Percentiles rank a stretch among this genome's conserved stretches.
Evolutionary conservation across 257 asterid species (phyloP).

Genomic region (Marsdenia floribunda): DNA sequence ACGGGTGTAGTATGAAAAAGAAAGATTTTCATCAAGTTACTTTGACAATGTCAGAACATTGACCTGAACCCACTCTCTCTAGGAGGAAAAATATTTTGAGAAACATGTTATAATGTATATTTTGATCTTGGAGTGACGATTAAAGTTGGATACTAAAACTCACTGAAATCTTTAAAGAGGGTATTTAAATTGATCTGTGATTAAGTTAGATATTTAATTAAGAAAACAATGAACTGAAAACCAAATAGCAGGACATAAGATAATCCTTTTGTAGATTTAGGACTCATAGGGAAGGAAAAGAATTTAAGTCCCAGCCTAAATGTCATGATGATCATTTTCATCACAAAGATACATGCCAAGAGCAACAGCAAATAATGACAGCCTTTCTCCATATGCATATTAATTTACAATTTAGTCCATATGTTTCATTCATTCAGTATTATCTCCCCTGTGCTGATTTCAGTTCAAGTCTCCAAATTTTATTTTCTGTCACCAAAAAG

Average conservation of each 20-base stretch:
- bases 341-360: not conserved
- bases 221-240: not conserved
- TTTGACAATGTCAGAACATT: not conserved
- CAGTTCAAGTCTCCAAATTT: not conserved
- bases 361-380: not conserved
- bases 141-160: not conserved
- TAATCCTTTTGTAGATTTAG: not conserved
- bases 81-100: no score
- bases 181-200: not conserved
- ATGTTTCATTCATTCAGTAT: not conserved
- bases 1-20: not conserved
- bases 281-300: not conserved
- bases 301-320: not conserved
- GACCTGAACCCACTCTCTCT: not conserved
- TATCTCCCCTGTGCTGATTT: not conserved
- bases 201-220: not conserved
- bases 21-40: not conserved
- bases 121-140: not conserved
- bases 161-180: not conserved
- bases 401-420: not conserved
- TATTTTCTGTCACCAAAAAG: not conserved
- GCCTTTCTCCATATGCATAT: not conserved
- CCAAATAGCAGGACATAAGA: not conserved
- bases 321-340: constrained; percentile 2
- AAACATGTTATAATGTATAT: no score